These are phyloP conservation scores for Nemania sp. DNA, from an alignment of 2,329 filamentous ascomycete genomes.

Conservation along the genomic window DNA sequence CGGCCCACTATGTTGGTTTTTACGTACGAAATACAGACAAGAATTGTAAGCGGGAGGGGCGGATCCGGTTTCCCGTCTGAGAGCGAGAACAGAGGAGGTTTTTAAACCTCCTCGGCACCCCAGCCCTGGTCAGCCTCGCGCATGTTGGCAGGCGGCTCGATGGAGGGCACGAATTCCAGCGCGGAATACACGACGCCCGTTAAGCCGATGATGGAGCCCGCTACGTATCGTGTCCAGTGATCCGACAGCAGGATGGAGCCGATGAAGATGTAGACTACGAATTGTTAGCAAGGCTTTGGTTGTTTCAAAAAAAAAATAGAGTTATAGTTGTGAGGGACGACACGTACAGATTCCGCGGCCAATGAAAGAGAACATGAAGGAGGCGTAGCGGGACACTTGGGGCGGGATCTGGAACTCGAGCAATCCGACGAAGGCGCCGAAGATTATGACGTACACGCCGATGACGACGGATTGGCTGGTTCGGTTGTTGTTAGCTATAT, in stretches of 20 bases:
- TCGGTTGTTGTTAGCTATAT: constrained; percentile 17
- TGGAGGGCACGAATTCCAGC: constrained; percentile 77
- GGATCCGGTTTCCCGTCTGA: neutral
- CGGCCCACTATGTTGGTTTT: neutral
- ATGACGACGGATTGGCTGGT: constrained; percentile 73
- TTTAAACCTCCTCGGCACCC: constrained; percentile 72
- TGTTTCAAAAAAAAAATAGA: neutral
- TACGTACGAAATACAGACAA: constrained; percentile 18
- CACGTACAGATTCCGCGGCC: constrained; percentile 90
- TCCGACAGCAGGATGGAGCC: constrained; percentile 81
- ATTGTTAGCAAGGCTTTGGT: constrained; percentile 10
- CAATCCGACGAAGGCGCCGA: constrained; percentile 77
- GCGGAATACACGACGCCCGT: constrained; percentile 77
- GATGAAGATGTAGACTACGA: constrained; percentile 90
- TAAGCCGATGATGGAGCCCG: constrained; percentile 77
- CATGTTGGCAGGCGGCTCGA: constrained; percentile 82
- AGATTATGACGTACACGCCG: constrained; percentile 86
- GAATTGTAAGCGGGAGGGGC: constrained; percentile 1
- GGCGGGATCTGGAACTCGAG: constrained; percentile 95
- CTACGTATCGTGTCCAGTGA: constrained; percentile 69
- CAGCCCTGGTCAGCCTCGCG: constrained; percentile 75
- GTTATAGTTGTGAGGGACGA: neutral
- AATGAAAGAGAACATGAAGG: constrained; percentile 97
- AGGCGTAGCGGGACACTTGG: constrained; percentile 89
- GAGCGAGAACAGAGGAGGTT: neutral